Evolutionary conservation across 257 asterid genomes (phyloP), one percentile per base, ranked within the genome.

Genomic region (Avicennia marina): DNA sequence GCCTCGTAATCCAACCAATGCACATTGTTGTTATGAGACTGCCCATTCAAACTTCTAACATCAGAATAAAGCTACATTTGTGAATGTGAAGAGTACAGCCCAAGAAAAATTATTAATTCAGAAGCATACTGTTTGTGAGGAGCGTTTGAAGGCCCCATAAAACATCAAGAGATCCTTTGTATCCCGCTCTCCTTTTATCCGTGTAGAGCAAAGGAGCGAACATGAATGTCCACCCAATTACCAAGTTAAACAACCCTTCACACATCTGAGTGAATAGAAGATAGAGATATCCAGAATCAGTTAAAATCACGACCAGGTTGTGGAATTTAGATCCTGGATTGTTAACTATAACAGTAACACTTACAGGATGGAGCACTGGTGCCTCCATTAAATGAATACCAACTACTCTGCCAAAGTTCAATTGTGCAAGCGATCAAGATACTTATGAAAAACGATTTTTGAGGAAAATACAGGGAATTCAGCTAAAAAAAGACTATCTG

Each of bases 171-270:
- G 97, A 88, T 52, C 95, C 95, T 59, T 71, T 83, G 60, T 52
- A 86, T 65, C 84, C 75, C 72, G 72, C 81, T 71, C 95, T 86
- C 76, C 70, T 75, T 60, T 61, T 70, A 66, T 91, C 98, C 7
- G 94, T 88, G 74, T 55, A 91, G 18, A 91, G 79, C 93, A 91
- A 65, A 47, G 98, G 98, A 49, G 95, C 61, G 19, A 55, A 55
- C 46, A 55, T 1, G 16, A 55, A 7, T 19, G 97, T 91, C 98
- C 98, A 91, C 42, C 83, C 98, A 49, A 91, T 71, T 11, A 91
- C 98, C 63, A 91, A 86, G 85, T 88, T 86, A 85, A 91, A 91
- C 58, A 91, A 74, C 50, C 97, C 98, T 76, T 91, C 98, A 36
- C 95, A 86, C 82, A 88, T 81, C 97, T 88, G 78, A 29, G 45